These are phyloP conservation scores for Russula virescens DNA, from an alignment of 768 basidiomycete species.

Conservation along the genomic window DNA sequence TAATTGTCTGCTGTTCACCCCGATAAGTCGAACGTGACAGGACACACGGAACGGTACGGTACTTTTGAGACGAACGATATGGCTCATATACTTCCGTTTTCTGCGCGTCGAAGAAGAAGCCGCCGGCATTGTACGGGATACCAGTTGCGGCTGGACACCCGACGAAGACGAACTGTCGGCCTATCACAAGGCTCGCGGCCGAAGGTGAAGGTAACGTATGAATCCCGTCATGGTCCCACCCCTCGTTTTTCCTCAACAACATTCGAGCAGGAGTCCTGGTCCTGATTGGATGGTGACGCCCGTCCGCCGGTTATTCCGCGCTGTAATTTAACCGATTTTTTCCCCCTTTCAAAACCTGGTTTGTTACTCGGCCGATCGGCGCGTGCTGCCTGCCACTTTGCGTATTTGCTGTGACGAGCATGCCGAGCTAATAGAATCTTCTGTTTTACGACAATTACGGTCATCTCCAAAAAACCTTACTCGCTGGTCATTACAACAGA, in stretches of 20 bases:
- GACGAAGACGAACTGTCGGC: no score
- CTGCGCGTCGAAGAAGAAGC: not conserved
- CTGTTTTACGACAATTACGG: conserved; percentile 1
- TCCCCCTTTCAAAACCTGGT: not conserved
- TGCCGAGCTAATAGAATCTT: not conserved
- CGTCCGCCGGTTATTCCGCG: not conserved
- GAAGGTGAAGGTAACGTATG: conserved; percentile 2
- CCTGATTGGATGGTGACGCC: not conserved
- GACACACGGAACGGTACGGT: not conserved
- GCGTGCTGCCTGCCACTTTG: not conserved
- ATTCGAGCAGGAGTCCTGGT: not conserved
- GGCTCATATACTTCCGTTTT: conserved; percentile 7
- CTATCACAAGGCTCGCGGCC: not conserved
- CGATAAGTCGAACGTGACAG: conserved; percentile 5
- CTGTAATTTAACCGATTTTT: not conserved
- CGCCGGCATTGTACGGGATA: no score
- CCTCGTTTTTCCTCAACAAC: not conserved
- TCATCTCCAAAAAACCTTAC: not conserved
- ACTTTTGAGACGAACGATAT: not conserved
- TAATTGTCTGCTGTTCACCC: not conserved
- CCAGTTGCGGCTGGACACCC: not conserved
- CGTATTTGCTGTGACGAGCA: not conserved
- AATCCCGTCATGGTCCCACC: not conserved
- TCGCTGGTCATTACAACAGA: not conserved
- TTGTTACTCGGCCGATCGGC: not conserved